Conservation (phyloP, 306 rosid species). For the Erythrophleum fordii region DNA sequence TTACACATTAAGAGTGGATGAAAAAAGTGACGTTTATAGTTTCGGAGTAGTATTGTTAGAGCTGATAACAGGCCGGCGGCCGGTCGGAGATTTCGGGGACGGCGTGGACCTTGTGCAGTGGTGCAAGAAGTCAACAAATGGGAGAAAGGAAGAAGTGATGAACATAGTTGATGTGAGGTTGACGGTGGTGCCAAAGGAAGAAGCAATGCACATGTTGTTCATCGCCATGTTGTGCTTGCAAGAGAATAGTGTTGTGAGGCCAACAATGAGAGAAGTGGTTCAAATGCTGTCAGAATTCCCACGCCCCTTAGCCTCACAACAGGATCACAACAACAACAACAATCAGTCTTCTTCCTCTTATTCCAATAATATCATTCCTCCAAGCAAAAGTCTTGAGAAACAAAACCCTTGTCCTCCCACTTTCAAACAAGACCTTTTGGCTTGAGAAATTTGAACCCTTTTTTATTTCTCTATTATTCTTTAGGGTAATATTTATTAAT, state of each 20-base stretch:
- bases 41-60: conserved; percentile 77
- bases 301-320: conserved; percentile 22
- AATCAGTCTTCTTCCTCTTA: conserved; percentile 1
- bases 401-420: conserved; percentile 41
- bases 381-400: conserved; percentile 32
- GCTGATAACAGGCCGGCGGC: conserved; percentile 70
- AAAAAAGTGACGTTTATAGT: conserved; percentile 87
- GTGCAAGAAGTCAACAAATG: conserved; percentile 58
- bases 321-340: background rate
- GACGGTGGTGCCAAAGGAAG: conserved; percentile 54
- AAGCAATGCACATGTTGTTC: conserved; percentile 79
- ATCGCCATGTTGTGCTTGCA: conserved; percentile 68
- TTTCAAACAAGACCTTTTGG: conserved; percentile 58
- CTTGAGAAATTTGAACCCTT: conserved; percentile 28
- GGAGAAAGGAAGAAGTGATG: conserved; percentile 50
- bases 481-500: conserved; percentile 30
- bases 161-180: conserved; percentile 59
- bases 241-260: conserved; percentile 79
- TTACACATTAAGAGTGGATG: conserved; percentile 79
- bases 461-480: background rate
- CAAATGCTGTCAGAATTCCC: conserved; percentile 85
- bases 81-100: conserved; percentile 81
- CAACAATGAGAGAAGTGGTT: conserved; percentile 91
- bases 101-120: conserved; percentile 84
- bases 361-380: conserved; percentile 5